Evolutionary conservation across 768 basidiomycete species (phyloP).

Genomic region (Multifurca ochricompacta): DNA sequence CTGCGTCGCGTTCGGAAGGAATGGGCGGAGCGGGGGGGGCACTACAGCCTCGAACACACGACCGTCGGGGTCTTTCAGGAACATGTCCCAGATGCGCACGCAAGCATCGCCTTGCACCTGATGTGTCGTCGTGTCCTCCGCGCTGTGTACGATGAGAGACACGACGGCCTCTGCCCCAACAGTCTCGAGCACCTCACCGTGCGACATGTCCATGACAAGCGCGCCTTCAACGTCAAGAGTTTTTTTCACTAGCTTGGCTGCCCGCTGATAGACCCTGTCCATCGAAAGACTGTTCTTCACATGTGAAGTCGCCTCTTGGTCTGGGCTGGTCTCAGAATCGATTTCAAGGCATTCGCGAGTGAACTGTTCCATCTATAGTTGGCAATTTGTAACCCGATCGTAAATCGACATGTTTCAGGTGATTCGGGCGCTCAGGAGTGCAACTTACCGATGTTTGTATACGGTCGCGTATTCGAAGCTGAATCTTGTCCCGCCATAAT

Average conservation of each 20-base stretch:
- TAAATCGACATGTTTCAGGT: neutral
- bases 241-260: slow-evolving; percentile 79
- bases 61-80: slow-evolving; percentile 74
- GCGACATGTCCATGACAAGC: slow-evolving; percentile 86
- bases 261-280: slow-evolving; percentile 88
- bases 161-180: slow-evolving; percentile 51
- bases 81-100: slow-evolving; percentile 65
- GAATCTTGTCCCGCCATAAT: slow-evolving; percentile 94
- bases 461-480: slow-evolving; percentile 80
- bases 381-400: neutral
- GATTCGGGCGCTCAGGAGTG: neutral
- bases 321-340: slow-evolving; percentile 48
- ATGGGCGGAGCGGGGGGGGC: slow-evolving; percentile 72
- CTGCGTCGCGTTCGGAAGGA: slow-evolving; percentile 74
- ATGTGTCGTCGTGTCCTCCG: slow-evolving; percentile 48
- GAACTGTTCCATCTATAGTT: slow-evolving; percentile 81
- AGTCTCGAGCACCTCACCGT: slow-evolving; percentile 80
- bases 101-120: slow-evolving; percentile 67
- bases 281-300: slow-evolving; percentile 39
- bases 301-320: slow-evolving; percentile 29
- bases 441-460: slow-evolving; percentile 77
- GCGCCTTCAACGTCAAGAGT: slow-evolving; percentile 92
- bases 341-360: slow-evolving; percentile 92
- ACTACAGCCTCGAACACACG: slow-evolving; percentile 82
- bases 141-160: slow-evolving; percentile 63